Evolutionary conservation across 768 basidiomycete species (phyloP).

Genomic region (Suillus occidentalis): DNA sequence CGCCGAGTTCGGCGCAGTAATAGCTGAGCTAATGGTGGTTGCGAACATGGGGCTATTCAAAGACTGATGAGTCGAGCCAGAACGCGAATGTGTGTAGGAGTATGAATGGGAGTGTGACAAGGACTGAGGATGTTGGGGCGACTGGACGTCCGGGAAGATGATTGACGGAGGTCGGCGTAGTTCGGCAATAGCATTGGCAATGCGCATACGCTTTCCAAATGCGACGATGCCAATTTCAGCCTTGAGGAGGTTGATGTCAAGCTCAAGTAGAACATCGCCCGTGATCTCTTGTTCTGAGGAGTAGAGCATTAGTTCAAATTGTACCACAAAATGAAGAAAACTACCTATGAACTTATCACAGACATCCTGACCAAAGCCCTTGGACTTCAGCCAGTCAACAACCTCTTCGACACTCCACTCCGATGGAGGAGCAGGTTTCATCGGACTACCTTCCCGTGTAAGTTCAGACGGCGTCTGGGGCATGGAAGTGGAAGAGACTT

Average conservation of each 20-base stretch:
- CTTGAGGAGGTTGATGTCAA: constrained; percentile 90
- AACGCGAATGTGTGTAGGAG: constrained; percentile 32
- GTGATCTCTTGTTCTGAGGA: constrained; percentile 94
- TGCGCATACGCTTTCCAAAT: constrained; percentile 92
- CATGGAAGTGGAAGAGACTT: constrained; percentile 24
- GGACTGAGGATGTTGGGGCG: constrained; percentile 35
- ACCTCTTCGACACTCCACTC: constrained; percentile 92
- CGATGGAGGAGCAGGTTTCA: constrained; percentile 48
- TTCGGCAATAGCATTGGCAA: constrained; percentile 90
- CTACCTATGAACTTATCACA: constrained; percentile 85
- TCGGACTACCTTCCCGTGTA: constrained; percentile 19
- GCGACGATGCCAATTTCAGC: constrained; percentile 89
- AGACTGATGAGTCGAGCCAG: constrained; percentile 45
- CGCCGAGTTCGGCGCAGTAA: constrained; percentile 20
- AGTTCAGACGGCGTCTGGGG: constrained; percentile 19
- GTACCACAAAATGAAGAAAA: constrained; percentile 23
- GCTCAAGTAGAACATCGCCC: constrained; percentile 93
- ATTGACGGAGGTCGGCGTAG: constrained; percentile 73
- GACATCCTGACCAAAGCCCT: constrained; percentile 83
- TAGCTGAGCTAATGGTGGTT: constrained; percentile 31
- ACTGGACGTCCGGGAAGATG: constrained; percentile 48
- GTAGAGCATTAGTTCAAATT: background rate
- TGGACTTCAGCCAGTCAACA: constrained; percentile 79
- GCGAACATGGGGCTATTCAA: constrained; percentile 39
- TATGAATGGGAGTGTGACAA: constrained; percentile 28